phyloP scores from a whole-genome alignment of 31 red algal species.

The Pterothamnion heteromorphum region DNA sequence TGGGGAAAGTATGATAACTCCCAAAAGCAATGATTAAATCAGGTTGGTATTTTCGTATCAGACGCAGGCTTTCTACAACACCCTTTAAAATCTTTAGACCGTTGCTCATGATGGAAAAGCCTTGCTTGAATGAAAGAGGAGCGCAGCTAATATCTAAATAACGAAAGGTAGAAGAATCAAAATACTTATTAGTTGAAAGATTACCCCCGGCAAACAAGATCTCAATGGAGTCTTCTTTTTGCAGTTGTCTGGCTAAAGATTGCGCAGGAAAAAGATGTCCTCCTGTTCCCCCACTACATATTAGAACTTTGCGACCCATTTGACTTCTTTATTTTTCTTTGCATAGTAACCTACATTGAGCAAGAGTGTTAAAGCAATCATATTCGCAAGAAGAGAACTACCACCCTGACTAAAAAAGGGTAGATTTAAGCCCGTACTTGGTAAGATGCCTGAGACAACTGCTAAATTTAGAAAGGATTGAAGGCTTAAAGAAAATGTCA shows the following conservation, averaged over 20 bases:
- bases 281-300: neutral
- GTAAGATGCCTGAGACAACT: neutral
- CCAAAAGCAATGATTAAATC: neutral
- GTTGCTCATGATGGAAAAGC: too few relatives aligned
- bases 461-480: neutral
- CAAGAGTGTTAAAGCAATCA: neutral
- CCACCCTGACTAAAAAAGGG: constrained; percentile 14
- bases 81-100: neutral
- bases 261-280: neutral
- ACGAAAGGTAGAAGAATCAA: neutral
- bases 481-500: neutral
- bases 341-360: neutral
- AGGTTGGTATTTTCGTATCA: neutral
- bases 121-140: neutral
- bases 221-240: neutral
- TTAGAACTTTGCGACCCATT: neutral
- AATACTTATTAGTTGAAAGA: neutral
- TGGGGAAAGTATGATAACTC: neutral
- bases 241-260: neutral
- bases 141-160: neutral
- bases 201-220: neutral
- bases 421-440: neutral
- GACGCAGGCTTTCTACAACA: neutral
- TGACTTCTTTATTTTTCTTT: neutral
- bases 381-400: neutral